Evolutionary conservation across 73 alveolate genomes (phyloP).

Genomic region (Paramecium pentaurelia): DNA sequence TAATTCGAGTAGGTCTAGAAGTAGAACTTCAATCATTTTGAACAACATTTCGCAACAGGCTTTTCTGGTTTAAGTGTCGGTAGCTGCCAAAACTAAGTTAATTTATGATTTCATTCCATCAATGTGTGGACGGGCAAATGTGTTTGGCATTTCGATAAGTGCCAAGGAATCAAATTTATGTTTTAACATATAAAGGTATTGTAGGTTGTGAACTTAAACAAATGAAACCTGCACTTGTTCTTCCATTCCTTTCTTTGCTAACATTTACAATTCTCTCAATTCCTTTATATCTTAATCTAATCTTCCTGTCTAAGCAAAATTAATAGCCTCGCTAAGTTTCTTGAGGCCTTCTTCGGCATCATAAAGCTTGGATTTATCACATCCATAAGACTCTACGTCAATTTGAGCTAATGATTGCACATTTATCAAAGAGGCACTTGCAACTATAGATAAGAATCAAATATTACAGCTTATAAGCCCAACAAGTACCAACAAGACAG

Average conservation of each 20-base stretch:
- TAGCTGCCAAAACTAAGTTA: constrained; percentile 26
- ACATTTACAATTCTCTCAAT: neutral
- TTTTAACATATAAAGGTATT: constrained; percentile 40
- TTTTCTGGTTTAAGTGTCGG: constrained; percentile 25
- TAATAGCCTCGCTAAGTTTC: neutral
- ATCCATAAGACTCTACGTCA: constrained; percentile 6
- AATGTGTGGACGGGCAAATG: neutral
- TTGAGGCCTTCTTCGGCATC: constrained; percentile 49
- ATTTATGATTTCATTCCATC: constrained; percentile 21
- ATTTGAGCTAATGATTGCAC: constrained; percentile 7
- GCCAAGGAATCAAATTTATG: constrained; percentile 33
- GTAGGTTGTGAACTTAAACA: constrained; percentile 23
- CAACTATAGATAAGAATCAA: neutral
- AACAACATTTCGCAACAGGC: constrained; percentile 45
- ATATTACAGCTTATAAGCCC: neutral
- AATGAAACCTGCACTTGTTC: neutral
- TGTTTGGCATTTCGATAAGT: neutral
- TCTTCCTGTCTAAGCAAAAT: constrained; percentile 5
- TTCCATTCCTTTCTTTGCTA: constrained; percentile 37
- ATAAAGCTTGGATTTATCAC: constrained; percentile 40
- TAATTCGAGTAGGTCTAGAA: neutral
- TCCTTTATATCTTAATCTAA: constrained; percentile 18
- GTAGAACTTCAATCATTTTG: constrained; percentile 27
- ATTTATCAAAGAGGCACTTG: neutral
- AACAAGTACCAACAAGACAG: constrained; percentile 1